Conservation (phyloP, 139 green algal species). For the Chlorella sorokiniana region DNA sequence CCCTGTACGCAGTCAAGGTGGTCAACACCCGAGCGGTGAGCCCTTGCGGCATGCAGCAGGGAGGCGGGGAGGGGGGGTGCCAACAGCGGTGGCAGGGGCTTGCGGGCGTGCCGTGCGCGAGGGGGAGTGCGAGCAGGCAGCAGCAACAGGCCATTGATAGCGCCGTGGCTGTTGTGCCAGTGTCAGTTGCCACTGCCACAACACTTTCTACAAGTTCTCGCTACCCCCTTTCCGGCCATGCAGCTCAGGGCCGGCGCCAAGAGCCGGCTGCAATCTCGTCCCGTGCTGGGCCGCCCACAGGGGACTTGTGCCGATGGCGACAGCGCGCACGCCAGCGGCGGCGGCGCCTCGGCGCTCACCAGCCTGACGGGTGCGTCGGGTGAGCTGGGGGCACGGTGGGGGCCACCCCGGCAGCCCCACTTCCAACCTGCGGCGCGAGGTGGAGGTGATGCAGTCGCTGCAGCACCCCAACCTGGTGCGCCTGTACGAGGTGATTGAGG, state of each 20-base stretch:
- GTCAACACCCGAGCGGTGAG: conserved; percentile 43
- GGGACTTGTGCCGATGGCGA: background rate
- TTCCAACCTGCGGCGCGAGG: conserved; percentile 54
- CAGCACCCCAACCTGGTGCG: conserved; percentile 85
- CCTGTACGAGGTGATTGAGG: conserved; percentile 80
- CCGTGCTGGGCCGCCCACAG: background rate
- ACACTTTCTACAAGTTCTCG: background rate
- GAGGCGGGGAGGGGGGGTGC: background rate
- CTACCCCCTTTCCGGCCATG: conserved; percentile 20
- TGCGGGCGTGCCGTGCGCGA: too few relatives aligned
- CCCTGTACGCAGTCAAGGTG: conserved; percentile 86
- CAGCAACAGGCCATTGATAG: too few relatives aligned
- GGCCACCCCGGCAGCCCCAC: background rate
- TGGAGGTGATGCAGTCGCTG: conserved; percentile 75
- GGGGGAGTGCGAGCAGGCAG: too few relatives aligned
- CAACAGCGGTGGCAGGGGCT: too few relatives aligned
- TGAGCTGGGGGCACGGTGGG: background rate
- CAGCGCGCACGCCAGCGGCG: background rate
- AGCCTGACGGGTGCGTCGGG: background rate
- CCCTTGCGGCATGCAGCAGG: background rate
- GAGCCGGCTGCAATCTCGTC: conserved; percentile 2
- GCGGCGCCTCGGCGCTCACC: background rate
- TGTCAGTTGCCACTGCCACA: background rate
- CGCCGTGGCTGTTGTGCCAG: too few relatives aligned
- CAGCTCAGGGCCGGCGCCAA: conserved; percentile 25